Evolutionary conservation across 176 grass and related monocot genomes (phyloP).

Genomic region (Canna indica): DNA sequence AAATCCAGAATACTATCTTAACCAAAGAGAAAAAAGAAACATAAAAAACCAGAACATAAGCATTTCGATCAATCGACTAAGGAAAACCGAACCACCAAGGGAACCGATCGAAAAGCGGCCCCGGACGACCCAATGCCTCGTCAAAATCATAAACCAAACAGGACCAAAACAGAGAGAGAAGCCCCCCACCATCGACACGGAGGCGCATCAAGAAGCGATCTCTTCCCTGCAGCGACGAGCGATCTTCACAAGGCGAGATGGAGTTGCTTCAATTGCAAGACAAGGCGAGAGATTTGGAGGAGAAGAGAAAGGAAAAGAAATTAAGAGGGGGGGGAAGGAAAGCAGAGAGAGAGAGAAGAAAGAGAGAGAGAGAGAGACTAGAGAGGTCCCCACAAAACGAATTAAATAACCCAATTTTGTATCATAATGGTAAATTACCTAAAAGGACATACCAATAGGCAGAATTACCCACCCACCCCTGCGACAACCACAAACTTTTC

Average conservation of each 20-base stretch:
- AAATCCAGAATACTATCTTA: not conserved
- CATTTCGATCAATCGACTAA: not conserved
- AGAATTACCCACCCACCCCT: not conserved
- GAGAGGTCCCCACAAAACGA: not conserved
- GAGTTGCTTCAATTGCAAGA: not conserved
- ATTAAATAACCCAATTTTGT: not conserved
- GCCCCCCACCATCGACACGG: not conserved
- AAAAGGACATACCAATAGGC: not conserved
- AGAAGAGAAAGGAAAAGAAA: not conserved
- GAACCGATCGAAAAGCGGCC: not conserved
- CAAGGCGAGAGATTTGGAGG: conserved; percentile 1
- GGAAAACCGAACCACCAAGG: not conserved
- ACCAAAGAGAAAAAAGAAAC: not conserved
- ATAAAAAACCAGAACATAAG: not conserved
- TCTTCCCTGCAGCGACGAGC: too few species aligned
- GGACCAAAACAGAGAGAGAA: not conserved
- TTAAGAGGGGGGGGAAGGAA: not conserved
- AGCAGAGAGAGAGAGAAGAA: not conserved
- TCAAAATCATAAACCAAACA: not conserved
- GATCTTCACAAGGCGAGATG: too few species aligned
- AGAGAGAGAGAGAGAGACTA: not conserved
- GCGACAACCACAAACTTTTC: not conserved
- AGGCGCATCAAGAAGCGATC: not conserved
- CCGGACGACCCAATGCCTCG: not conserved
- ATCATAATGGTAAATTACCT: not conserved